Evolutionary conservation across 2,329 filamentous ascomycete genomes (phyloP).

Genomic region (Hirsutella rhossiliensis): DNA sequence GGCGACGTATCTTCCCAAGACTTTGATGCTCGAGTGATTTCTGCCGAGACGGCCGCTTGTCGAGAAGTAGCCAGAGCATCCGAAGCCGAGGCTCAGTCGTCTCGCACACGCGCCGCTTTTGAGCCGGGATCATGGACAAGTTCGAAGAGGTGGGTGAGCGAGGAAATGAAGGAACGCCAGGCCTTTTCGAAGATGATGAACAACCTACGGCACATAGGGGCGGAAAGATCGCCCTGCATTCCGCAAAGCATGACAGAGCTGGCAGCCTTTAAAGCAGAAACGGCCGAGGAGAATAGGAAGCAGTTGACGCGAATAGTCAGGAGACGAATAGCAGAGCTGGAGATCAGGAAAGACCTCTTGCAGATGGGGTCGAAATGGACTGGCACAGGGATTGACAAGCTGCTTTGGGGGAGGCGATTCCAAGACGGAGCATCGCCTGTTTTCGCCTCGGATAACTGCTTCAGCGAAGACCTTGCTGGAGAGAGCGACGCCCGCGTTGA

Average conservation of each 20-base stretch:
- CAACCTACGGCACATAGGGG: constrained; percentile 23
- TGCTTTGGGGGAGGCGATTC: constrained; percentile 16
- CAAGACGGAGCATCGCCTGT: constrained; percentile 18
- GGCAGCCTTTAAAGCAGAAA: constrained; percentile 17
- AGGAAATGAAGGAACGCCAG: constrained; percentile 18
- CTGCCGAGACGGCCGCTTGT: not conserved
- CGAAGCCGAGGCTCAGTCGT: not conserved
- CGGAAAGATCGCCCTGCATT: constrained; percentile 23
- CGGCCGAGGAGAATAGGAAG: constrained; percentile 13
- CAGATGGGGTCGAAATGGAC: not conserved
- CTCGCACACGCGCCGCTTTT: not conserved
- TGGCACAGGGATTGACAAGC: constrained; percentile 4
- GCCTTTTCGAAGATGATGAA: constrained; percentile 21
- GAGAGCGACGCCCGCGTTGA: constrained; percentile 8
- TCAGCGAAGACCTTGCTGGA: constrained; percentile 12
- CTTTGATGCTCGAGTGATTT: not conserved
- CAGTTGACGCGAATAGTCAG: constrained; percentile 13
- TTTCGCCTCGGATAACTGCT: constrained; percentile 20
- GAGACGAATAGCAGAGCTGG: constrained; percentile 9
- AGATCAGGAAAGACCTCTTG: constrained; percentile 4
- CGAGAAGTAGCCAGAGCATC: not conserved
- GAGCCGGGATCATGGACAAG: constrained; percentile 22
- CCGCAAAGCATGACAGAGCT: constrained; percentile 22
- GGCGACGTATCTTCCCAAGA: too few relatives aligned
- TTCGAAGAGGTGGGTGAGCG: constrained; percentile 26